Conservation (phyloP, 1,139 yeast species). For the Candida sojae region DNA sequence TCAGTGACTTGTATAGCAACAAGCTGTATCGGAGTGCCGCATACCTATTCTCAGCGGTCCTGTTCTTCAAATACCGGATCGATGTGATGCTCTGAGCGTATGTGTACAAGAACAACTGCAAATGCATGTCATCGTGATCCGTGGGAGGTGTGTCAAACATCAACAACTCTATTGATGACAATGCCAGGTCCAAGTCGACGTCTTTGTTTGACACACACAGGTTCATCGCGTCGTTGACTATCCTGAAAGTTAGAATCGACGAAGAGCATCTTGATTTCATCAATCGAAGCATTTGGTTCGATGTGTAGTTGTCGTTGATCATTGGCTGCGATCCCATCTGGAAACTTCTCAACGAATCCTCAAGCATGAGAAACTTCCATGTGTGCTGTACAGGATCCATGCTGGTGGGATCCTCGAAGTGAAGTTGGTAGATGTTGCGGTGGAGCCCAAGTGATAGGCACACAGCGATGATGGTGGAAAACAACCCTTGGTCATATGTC, state of each 20-base stretch:
- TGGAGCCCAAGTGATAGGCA: conserved; percentile 1
- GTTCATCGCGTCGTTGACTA: not conserved
- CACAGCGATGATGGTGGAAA: not conserved
- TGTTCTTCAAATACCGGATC: not conserved
- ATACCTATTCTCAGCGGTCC: not conserved
- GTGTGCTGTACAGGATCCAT: not conserved
- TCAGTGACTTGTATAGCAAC: conserved; percentile 1
- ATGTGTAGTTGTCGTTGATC: conserved; percentile 1
- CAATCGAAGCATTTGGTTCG: not conserved
- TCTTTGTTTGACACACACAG: not conserved
- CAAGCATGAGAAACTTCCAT: conserved; percentile 4
- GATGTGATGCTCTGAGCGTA: not conserved
- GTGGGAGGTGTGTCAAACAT: not conserved
- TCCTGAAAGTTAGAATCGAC: not conserved
- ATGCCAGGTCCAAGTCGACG: not conserved
- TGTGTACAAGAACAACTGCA: not conserved
- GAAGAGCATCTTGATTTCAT: not conserved
- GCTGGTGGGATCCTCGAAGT: not conserved
- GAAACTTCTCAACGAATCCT: conserved; percentile 4
- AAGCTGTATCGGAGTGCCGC: not conserved
- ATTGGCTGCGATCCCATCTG: conserved; percentile 6
- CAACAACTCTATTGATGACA: not conserved
- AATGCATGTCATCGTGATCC: not conserved
- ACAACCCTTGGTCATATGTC: conserved; percentile 3
- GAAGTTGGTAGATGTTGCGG: not conserved